Evolutionary conservation across 2,329 filamentous ascomycete genomes (phyloP), one percentile per base, ranked within the genome.

Genomic region (Phoma herbarum): DNA sequence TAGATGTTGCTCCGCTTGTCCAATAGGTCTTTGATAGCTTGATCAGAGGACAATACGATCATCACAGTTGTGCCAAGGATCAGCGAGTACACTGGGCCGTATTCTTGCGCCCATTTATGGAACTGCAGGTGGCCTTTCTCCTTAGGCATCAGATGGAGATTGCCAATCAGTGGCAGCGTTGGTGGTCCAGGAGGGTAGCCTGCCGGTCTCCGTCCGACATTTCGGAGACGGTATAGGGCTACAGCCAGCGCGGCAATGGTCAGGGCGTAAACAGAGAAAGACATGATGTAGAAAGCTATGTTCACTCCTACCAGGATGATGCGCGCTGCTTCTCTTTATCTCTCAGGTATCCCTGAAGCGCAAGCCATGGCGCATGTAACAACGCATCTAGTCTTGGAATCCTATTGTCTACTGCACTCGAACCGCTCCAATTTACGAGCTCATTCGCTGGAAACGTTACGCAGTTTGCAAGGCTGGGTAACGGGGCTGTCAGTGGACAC

Each of bases 1-100:
- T 85, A 86, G 12, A 83, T 83, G 14, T 62, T 70, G 42, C 81
- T 81, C 33, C 80, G 72, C 59, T 82, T 81, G 54, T 86, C 84
- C 2, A 86, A 60, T 5, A 86, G 66, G 7, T 86, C 83, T 47
- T 82, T 84, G 31, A 85, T 77, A 0, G 77, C 79, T 47, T 76
- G 59, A 31, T 80, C 78, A 0, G 77, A 79, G 0, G 77, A 81
- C 0, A 86, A 68, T 0, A 86, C 79, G 14, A 86, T 74, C 62
- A 84, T 70, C 6, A 76, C 72, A 39, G 80, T 77, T 0, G 80
- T 81, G 1, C 84, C 84, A 0, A 85, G 71, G 1, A 84, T 83
- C 3, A 86, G 71, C 1, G 78, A 82, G 66, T 83, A 85, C 0
- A 86, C 67, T 0, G 83, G 82, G 74, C 67, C 80, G 47, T 85